Evolutionary conservation across 768 basidiomycete genomes (phyloP), one percentile per base, ranked within the genome.

Genomic region (Boletus subparvulus): DNA sequence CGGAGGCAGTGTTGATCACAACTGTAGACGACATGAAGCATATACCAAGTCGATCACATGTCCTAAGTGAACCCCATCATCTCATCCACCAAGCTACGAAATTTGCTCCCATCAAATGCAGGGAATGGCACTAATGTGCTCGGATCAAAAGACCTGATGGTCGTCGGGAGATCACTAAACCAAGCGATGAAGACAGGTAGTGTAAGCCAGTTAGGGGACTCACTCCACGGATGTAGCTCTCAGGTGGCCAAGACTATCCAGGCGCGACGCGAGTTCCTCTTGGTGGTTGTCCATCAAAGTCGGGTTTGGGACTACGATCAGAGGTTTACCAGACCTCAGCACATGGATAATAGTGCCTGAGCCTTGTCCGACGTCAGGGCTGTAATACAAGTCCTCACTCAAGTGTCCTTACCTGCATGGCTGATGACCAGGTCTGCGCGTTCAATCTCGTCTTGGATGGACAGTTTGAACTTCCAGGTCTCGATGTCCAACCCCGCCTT

Each of bases 301-400:
- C 42, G 86, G 77, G 70, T 99, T 99, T 12, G 94, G 94, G 3
- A 97, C 86, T 5, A 91, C 88, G 60, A 99, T 87, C 61, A 99
- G 76, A 8, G 83, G 81, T 65, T 89, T 93, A 46, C 80, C 78
- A 48, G 83, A 75, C 33, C 94, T 79, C 47, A 98, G 77, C 11
- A 87, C 92, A 44, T 96, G 92, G 32, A 98, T 80, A 65, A 98
- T 94, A 5, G 96, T 97, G 12, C 96, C 96, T 21, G 96, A 89
- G 50, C 96, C 96, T 98, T 56, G 48, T 40, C 41, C 42, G 41
- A 52, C 17, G 51, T 61, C 33, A 60, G 44, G 37, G 14, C 17
- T 33, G 47, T 45, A 10, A 28, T 28, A 30, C 35, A 4, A 42
- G 37, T 35, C 36, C 7, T 36, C 28, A 41, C 21, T 32, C 56